A percentile compares a stretch with the other conserved stretches of the same genome.
phyloP scores from a whole-genome alignment of 108 stramenopile species.

The Stephanodiscus minutulus region DNA sequence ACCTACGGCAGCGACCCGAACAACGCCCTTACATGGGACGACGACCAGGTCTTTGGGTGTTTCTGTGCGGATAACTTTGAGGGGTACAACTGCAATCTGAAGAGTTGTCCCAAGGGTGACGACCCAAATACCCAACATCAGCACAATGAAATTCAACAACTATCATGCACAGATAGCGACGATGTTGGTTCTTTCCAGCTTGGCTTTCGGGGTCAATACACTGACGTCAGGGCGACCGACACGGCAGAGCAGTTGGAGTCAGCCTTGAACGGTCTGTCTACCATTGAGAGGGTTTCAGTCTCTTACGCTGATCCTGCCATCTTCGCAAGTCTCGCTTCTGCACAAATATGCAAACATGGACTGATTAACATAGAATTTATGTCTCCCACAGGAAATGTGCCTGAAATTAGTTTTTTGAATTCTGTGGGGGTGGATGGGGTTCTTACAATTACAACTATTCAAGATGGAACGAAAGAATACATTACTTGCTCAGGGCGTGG shows the following conservation, averaged over 20 bases:
- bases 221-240: slow-evolving; percentile 22
- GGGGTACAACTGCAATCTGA: slow-evolving; percentile 65
- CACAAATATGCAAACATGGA: slow-evolving; percentile 34
- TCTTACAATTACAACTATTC: slow-evolving; percentile 21
- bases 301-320: slow-evolving; percentile 38
- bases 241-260: slow-evolving; percentile 48
- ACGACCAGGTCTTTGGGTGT: slow-evolving; percentile 64
- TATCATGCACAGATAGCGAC: slow-evolving; percentile 49
- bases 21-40: slow-evolving; percentile 72
- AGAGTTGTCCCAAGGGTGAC: slow-evolving; percentile 69
- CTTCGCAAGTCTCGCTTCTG: slow-evolving; percentile 24
- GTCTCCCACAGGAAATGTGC: slow-evolving; percentile 53
- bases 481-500: slow-evolving; percentile 59
- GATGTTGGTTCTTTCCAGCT: slow-evolving; percentile 55
- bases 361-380: slow-evolving; percentile 46
- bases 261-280: slow-evolving; percentile 54
- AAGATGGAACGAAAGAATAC: slow-evolving; percentile 47
- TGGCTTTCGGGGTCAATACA: slow-evolving; percentile 49
- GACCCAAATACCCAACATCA: slow-evolving; percentile 66
- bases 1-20: slow-evolving; percentile 61
- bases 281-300: slow-evolving; percentile 48
- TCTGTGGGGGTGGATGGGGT: slow-evolving; percentile 25
- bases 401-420: slow-evolving; percentile 25
- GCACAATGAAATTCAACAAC: slow-evolving; percentile 56
- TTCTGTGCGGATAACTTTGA: slow-evolving; percentile 72